Percentiles rank a stretch among this genome's conserved stretches.
Evolutionary conservation across 345 rosid genomes (phyloP).

Genomic region (Lagerstroemia speciosa): DNA sequence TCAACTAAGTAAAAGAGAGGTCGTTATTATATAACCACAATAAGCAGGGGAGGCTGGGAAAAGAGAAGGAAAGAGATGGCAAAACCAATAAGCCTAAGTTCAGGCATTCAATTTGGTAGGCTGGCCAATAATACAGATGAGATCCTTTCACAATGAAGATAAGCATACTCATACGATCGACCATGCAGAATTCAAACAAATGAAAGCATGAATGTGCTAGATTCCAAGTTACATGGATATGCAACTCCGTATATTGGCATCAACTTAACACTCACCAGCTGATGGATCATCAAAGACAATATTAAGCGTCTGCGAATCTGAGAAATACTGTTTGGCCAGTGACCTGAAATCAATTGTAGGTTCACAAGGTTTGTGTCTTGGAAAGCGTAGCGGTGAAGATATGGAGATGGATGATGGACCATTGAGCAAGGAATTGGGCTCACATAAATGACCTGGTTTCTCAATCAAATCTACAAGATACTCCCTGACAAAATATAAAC

Average conservation of each 20-base stretch:
- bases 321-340: conserved; percentile 86
- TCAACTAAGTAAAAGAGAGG: neutral
- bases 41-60: neutral
- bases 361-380: conserved; percentile 58
- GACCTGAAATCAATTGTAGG: conserved; percentile 65
- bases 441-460: conserved; percentile 82
- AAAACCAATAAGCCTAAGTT: neutral
- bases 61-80: neutral
- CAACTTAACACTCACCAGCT: conserved; percentile 45
- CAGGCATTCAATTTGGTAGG: neutral
- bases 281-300: conserved; percentile 68
- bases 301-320: conserved; percentile 65
- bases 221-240: neutral
- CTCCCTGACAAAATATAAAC: conserved; percentile 63
- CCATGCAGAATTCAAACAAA: neutral
- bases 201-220: neutral
- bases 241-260: neutral
- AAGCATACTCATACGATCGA: neutral
- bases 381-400: conserved; percentile 95
- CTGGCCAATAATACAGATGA: neutral
- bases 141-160: neutral
- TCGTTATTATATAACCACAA: neutral
- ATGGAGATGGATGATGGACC: conserved; percentile 91
- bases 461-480: conserved; percentile 85
- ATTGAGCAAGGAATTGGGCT: conserved; percentile 92